A percentile compares a stretch with the other conserved stretches of the same genome.
Evolutionary conservation across 2,329 filamentous ascomycete species (phyloP).

Genomic region (Fusarium subglutinans): DNA sequence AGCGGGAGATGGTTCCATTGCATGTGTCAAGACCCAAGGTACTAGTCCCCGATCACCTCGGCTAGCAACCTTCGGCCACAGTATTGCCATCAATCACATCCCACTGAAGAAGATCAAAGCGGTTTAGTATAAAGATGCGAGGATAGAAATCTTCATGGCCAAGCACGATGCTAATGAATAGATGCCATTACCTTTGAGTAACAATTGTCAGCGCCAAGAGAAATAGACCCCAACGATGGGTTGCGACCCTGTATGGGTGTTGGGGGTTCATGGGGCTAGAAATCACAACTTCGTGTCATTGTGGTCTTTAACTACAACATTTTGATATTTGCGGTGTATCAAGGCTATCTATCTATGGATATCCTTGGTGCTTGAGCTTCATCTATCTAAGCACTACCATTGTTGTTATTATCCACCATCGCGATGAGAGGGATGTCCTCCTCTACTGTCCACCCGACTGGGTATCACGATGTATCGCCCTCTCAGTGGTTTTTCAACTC

Average conservation of each 20-base stretch:
- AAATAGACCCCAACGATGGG: background rate
- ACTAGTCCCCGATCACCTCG: background rate
- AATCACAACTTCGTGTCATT: accelerated
- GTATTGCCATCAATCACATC: background rate
- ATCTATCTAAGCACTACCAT: background rate
- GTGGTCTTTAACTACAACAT: accelerated
- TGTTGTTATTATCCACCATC: background rate
- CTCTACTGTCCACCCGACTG: background rate
- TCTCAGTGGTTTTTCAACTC: background rate
- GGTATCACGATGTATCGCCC: background rate
- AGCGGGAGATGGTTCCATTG: background rate
- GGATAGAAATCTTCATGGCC: accelerated
- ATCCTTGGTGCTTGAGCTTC: background rate
- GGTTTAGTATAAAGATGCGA: background rate
- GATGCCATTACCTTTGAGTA: background rate
- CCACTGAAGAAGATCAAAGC: background rate
- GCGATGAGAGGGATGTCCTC: no score
- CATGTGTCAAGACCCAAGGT: background rate
- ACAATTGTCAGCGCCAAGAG: background rate
- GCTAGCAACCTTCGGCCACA: accelerated
- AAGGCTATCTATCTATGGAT: background rate
- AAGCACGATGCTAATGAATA: background rate
- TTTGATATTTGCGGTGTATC: background rate
- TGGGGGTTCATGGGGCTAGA: background rate
- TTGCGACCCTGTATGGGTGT: background rate